phyloP scores from a whole-genome alignment of 306 rosid genomes.

The Vigna radiata region DNA sequence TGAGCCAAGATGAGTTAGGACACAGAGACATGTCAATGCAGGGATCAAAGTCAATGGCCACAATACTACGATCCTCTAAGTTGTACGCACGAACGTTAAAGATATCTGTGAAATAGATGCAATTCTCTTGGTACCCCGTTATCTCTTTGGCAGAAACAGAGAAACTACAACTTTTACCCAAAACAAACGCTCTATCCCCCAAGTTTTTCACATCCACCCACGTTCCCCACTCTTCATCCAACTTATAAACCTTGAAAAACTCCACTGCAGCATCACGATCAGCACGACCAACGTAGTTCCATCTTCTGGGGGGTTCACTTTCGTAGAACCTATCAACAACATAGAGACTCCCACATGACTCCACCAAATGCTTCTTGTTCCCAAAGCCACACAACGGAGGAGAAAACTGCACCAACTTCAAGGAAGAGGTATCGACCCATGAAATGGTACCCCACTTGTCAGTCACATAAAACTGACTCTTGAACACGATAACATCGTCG shows the following conservation, averaged over 20 bases:
- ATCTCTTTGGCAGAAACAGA: conserved; percentile 46
- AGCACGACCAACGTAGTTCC: background rate
- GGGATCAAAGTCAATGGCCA: conserved; percentile 36
- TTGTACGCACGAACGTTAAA: conserved; percentile 49
- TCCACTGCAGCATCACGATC: conserved; percentile 37
- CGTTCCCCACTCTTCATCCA: conserved; percentile 60
- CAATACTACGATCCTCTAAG: conserved; percentile 49
- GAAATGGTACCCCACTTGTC: conserved; percentile 71
- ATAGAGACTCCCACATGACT: conserved; percentile 64
- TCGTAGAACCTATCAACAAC: conserved; percentile 67
- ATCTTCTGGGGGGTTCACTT: conserved; percentile 35
- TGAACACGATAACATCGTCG: conserved; percentile 65
- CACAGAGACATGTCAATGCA: conserved; percentile 43
- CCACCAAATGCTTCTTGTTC: conserved; percentile 72
- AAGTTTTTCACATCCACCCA: conserved; percentile 58
- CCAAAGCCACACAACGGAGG: conserved; percentile 71
- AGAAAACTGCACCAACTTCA: conserved; percentile 57
- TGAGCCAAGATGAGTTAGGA: conserved; percentile 41
- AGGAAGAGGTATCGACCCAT: conserved; percentile 57
- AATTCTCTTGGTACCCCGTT: conserved; percentile 50
- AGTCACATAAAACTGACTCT: conserved; percentile 65
- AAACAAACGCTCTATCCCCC: conserved; percentile 50
- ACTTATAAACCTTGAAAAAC: conserved; percentile 59
- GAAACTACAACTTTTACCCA: conserved; percentile 48
- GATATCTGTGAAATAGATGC: conserved; percentile 52